These are phyloP conservation scores for Populus davidiana DNA, from an alignment of 345 rosid genomes.

Conservation along the genomic window DNA sequence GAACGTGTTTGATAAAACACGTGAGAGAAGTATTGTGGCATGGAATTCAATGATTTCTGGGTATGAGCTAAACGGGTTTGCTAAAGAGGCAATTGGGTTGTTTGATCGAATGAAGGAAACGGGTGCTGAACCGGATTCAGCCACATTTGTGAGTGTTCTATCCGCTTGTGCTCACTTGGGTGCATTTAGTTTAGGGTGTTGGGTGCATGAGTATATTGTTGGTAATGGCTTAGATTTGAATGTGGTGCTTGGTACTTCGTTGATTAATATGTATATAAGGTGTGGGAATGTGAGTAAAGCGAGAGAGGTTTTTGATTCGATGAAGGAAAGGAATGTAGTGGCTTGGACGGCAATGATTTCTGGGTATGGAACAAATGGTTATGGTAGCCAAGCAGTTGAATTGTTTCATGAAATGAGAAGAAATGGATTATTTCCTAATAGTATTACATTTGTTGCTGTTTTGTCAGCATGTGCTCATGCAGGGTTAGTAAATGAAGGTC, in stretches of 20 bases:
- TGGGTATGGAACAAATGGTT: constrained; percentile 75
- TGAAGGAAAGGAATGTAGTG: constrained; percentile 65
- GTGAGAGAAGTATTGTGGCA: constrained; percentile 54
- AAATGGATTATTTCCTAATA: constrained; percentile 48
- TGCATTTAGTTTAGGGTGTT: constrained; percentile 50
- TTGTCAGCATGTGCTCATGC: constrained; percentile 83
- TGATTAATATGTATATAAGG: constrained; percentile 76
- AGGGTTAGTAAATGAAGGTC: constrained; percentile 65
- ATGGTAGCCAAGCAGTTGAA: constrained; percentile 55
- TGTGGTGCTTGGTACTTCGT: constrained; percentile 70
- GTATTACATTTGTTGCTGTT: constrained; percentile 69
- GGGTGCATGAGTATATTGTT: constrained; percentile 57
- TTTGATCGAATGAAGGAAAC: constrained; percentile 53
- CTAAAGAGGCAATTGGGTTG: constrained; percentile 52
- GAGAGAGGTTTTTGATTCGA: constrained; percentile 55
- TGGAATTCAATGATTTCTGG: constrained; percentile 87
- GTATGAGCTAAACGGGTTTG: constrained; percentile 72
- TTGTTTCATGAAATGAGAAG: constrained; percentile 51
- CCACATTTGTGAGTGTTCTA: constrained; percentile 62
- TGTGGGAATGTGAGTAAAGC: constrained; percentile 68
- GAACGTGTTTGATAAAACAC: constrained; percentile 65
- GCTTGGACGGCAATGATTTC: constrained; percentile 93
- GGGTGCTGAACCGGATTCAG: constrained; percentile 52
- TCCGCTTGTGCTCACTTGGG: constrained; percentile 80
- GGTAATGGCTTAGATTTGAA: constrained; percentile 39